These are phyloP conservation scores for Coniochaeta sp. DNA, from an alignment of 2,329 filamentous ascomycete genomes.

Conservation along the genomic window DNA sequence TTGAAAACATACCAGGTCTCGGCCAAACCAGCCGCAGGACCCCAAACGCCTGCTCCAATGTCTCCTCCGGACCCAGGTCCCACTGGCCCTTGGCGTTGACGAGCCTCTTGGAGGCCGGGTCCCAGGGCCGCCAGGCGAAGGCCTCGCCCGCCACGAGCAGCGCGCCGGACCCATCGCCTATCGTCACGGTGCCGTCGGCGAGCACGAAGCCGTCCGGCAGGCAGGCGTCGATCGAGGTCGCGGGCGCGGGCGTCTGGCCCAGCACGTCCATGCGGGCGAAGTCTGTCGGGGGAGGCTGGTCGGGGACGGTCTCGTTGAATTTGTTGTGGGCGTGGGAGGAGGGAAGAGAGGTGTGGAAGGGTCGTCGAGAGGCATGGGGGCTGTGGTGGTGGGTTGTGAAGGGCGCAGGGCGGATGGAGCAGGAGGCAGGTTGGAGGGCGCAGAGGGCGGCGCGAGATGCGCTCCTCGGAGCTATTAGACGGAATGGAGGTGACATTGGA, in stretches of 20 bases:
- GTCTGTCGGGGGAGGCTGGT: slow-evolving; percentile 42
- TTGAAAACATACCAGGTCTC: slow-evolving; percentile 62
- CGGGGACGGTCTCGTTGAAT: slow-evolving; percentile 16
- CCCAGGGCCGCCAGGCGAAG: slow-evolving; percentile 84
- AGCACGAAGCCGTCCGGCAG: slow-evolving; percentile 78
- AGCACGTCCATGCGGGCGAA: slow-evolving; percentile 75
- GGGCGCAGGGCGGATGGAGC: neutral
- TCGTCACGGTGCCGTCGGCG: slow-evolving; percentile 64
- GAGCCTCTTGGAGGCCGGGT: slow-evolving; percentile 37
- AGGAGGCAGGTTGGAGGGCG: neutral
- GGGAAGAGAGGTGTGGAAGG: neutral
- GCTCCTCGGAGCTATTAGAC: neutral
- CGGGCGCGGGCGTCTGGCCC: slow-evolving; percentile 64
- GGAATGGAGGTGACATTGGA: neutral
- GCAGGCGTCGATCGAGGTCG: slow-evolving; percentile 79
- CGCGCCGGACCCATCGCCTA: slow-evolving; percentile 63
- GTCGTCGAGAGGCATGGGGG: neutral
- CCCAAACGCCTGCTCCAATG: slow-evolving; percentile 62
- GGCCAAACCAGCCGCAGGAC: slow-evolving; percentile 76
- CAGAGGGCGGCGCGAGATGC: slow-evolving; percentile 1
- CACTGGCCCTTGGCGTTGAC: slow-evolving; percentile 75
- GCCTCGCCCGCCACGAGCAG: slow-evolving; percentile 81
- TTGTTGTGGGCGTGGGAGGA: neutral
- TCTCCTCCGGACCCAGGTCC: slow-evolving; percentile 44
- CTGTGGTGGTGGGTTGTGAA: neutral